Evolutionary conservation across 768 basidiomycete genomes (phyloP).

Genomic region (Scleroderma bovista): DNA sequence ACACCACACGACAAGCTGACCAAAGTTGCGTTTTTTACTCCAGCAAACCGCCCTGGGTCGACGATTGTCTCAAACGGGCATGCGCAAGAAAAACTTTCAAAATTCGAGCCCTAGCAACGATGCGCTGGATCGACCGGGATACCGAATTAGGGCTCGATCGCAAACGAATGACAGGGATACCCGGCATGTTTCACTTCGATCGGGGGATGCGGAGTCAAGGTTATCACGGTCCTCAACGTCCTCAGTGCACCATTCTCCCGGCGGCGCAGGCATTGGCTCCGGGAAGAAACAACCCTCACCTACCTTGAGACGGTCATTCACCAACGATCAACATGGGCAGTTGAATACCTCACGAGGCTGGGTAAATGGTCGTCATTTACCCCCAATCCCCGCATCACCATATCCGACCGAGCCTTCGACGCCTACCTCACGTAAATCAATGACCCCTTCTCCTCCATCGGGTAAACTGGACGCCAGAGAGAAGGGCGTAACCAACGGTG

Average conservation of each 20-base stretch:
- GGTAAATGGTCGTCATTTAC: constrained; percentile 41
- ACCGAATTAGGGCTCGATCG: constrained; percentile 32
- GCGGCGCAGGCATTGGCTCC: constrained; percentile 13
- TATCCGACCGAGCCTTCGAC: constrained; percentile 56
- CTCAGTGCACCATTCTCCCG: constrained; percentile 28
- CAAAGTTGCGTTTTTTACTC: constrained; percentile 1
- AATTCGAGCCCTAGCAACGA: constrained; percentile 11
- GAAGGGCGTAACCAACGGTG: constrained; percentile 20
- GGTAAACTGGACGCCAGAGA: constrained; percentile 30
- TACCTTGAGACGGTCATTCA: constrained; percentile 26
- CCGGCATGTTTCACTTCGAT: constrained; percentile 27
- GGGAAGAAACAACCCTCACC: constrained; percentile 25
- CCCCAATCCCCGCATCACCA: constrained; percentile 67
- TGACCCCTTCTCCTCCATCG: constrained; percentile 25
- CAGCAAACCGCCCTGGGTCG: constrained; percentile 73
- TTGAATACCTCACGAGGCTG: constrained; percentile 27
- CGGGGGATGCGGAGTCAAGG: constrained; percentile 19
- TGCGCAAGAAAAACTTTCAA: constrained; percentile 19
- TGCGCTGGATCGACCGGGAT: constrained; percentile 24
- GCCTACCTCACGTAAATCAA: constrained; percentile 48
- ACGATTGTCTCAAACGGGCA: constrained; percentile 55
- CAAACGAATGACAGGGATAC: constrained; percentile 32
- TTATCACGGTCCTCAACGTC: constrained; percentile 27
- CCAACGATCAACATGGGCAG: constrained; percentile 25
- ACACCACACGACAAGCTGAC: constrained; percentile 4